A percentile compares a stretch with the other conserved stretches of the same genome.
Evolutionary conservation across 768 basidiomycete species (phyloP).

Genomic region (Sutorius australiensis): DNA sequence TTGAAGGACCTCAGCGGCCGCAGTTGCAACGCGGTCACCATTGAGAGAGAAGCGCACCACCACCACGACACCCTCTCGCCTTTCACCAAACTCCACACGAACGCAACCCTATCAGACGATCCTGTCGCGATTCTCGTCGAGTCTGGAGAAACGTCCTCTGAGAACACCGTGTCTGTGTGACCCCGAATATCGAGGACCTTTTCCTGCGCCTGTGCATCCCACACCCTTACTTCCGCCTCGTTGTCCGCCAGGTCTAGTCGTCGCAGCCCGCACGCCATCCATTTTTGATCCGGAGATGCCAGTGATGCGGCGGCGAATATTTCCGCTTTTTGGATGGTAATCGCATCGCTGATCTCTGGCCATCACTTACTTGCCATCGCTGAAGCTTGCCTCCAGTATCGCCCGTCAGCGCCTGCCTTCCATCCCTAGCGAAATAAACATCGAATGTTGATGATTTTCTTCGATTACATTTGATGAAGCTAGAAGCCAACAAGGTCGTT

Average conservation of each 20-base stretch:
- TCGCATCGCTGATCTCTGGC: background rate
- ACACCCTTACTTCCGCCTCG: background rate
- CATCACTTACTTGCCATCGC: background rate
- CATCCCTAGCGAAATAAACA: background rate
- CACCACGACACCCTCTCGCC: background rate
- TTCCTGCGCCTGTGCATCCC: background rate
- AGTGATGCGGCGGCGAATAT: background rate
- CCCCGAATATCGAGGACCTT: background rate
- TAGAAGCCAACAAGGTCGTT: background rate
- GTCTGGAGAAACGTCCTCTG: background rate
- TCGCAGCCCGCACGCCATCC: background rate
- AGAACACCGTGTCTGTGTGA: background rate
- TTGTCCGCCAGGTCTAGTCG: background rate
- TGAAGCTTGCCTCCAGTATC: background rate
- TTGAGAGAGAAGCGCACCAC: slow-evolving; percentile 1
- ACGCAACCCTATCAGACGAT: background rate
- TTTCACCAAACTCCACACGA: background rate
- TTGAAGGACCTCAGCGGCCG: background rate
- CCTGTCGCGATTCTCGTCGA: background rate
- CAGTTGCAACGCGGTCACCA: slow-evolving; percentile 6
- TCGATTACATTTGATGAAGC: background rate
- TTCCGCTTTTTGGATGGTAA: background rate
- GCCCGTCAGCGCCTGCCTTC: background rate
- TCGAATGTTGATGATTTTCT: background rate
- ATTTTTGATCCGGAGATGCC: background rate